These are phyloP conservation scores for Trametes sanguinea DNA, from an alignment of 768 basidiomycete species.

Conservation along the genomic window DNA sequence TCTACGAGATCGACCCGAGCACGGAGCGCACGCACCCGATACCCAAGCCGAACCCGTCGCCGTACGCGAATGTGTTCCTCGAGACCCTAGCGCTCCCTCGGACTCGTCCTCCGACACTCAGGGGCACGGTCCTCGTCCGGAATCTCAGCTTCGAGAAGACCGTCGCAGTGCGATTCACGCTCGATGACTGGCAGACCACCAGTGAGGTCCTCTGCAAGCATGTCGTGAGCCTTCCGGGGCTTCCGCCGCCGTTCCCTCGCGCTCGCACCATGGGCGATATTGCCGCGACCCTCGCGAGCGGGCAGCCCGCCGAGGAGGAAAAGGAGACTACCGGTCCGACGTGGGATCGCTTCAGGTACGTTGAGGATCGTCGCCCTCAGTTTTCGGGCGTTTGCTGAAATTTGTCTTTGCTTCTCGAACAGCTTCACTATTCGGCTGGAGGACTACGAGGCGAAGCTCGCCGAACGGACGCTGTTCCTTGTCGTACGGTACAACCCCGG, in stretches of 20 bases:
- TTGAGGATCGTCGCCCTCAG: constrained; percentile 6
- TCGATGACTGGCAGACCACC: constrained; percentile 94
- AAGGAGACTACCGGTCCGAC: constrained; percentile 8
- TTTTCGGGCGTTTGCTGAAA: constrained; percentile 45
- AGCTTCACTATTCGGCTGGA: constrained; percentile 67
- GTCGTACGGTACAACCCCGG: constrained; percentile 54
- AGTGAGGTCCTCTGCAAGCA: constrained; percentile 73
- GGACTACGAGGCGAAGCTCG: constrained; percentile 59
- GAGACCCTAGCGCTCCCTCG: constrained; percentile 43
- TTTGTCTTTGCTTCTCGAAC: constrained; percentile 40
- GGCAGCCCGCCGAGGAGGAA: constrained; percentile 27
- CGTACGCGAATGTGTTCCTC: constrained; percentile 38
- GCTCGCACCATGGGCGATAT: constrained; percentile 42
- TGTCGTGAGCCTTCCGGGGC: constrained; percentile 41
- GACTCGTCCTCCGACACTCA: constrained; percentile 45
- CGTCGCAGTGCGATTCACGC: constrained; percentile 84
- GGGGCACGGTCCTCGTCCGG: constrained; percentile 79
- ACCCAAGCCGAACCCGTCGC: constrained; percentile 35
- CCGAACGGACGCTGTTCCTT: constrained; percentile 57
- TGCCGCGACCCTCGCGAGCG: constrained; percentile 37
- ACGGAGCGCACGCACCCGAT: constrained; percentile 43
- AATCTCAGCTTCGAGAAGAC: constrained; percentile 88
- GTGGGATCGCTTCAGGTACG: constrained; percentile 40
- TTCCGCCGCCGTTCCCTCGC: constrained; percentile 36
- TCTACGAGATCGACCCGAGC: constrained; percentile 34